Evolutionary conservation across 192 early-diverging fungal genomes (phyloP).

Genomic region (Haplosporangium gracile): DNA sequence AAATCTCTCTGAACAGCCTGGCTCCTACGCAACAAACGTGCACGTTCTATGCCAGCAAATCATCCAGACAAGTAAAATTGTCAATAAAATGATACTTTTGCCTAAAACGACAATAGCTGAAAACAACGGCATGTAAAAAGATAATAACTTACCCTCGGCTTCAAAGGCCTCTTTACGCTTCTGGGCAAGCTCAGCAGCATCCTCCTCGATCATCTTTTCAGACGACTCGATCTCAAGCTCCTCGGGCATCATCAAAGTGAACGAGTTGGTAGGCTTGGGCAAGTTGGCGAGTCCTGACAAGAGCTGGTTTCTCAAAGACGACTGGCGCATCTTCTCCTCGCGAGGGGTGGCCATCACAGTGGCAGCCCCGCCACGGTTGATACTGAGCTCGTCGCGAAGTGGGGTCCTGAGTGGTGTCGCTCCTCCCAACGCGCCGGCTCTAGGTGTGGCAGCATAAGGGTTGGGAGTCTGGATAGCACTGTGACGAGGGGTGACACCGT

Average conservation of each 20-base stretch:
- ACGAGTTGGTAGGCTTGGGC: slow-evolving; percentile 93
- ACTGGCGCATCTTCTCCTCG: slow-evolving; percentile 69
- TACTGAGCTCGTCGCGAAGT: slow-evolving; percentile 73
- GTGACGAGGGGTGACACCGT: slow-evolving; percentile 71
- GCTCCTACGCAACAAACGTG: slow-evolving; percentile 70
- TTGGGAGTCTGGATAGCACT: slow-evolving; percentile 82
- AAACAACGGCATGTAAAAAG: background rate
- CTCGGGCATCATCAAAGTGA: slow-evolving; percentile 91
- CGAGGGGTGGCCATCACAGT: slow-evolving; percentile 76
- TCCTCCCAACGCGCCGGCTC: slow-evolving; percentile 57
- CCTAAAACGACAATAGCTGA: background rate
- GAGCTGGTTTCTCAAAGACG: slow-evolving; percentile 77
- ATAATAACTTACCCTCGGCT: slow-evolving; percentile 53
- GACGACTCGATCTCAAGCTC: slow-evolving; percentile 54
- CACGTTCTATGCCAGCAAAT: slow-evolving; percentile 47
- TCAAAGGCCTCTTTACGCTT: slow-evolving; percentile 63
- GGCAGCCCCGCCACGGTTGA: slow-evolving; percentile 59
- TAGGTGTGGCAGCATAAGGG: slow-evolving; percentile 69
- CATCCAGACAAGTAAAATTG: background rate
- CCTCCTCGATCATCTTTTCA: slow-evolving; percentile 66
- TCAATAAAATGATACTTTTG: background rate
- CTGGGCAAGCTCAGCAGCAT: slow-evolving; percentile 79
- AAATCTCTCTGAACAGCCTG: slow-evolving; percentile 82
- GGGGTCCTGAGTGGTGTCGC: slow-evolving; percentile 71
- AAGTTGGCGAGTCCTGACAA: slow-evolving; percentile 75